Conservation (phyloP, 371 early-diverging fungal genomes). For the Neoconidiobolus thromboides region DNA sequence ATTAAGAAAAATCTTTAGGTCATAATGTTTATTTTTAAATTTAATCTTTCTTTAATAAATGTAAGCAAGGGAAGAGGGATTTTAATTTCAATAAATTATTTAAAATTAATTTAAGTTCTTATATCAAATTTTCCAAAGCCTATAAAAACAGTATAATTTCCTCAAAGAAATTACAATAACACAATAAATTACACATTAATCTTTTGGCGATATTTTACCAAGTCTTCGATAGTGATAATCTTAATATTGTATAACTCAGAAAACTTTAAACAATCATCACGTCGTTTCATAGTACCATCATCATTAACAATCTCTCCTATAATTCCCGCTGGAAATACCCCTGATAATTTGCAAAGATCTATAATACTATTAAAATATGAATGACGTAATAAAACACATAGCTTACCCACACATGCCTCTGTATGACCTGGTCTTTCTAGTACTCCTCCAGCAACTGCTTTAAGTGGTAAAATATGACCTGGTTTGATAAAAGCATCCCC, state of each 20-base stretch:
- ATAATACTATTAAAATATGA: background rate
- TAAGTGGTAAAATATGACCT: constrained; percentile 86
- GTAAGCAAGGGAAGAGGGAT: too few species aligned
- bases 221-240: constrained; percentile 73
- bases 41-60: too few species aligned
- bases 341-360: constrained; percentile 74
- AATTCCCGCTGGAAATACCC: constrained; percentile 60
- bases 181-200: too few species aligned
- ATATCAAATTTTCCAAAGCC: too few species aligned
- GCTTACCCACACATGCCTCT: constrained; percentile 57
- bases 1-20: too few species aligned
- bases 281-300: constrained; percentile 81
- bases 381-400: background rate
- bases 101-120: too few species aligned
- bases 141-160: too few species aligned
- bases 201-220: constrained; percentile 36
- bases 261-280: constrained; percentile 77
- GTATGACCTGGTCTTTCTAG: constrained; percentile 81
- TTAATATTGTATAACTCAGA: constrained; percentile 64
- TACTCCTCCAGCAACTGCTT: constrained; percentile 58
- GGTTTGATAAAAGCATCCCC: constrained; percentile 69
- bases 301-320: constrained; percentile 87
- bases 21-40: too few species aligned
- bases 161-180: too few species aligned
- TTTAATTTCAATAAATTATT: too few species aligned